These are phyloP conservation scores for Elongisporangium prolatum DNA, from an alignment of 352 stramenopile genomes.

Conservation along the genomic window DNA sequence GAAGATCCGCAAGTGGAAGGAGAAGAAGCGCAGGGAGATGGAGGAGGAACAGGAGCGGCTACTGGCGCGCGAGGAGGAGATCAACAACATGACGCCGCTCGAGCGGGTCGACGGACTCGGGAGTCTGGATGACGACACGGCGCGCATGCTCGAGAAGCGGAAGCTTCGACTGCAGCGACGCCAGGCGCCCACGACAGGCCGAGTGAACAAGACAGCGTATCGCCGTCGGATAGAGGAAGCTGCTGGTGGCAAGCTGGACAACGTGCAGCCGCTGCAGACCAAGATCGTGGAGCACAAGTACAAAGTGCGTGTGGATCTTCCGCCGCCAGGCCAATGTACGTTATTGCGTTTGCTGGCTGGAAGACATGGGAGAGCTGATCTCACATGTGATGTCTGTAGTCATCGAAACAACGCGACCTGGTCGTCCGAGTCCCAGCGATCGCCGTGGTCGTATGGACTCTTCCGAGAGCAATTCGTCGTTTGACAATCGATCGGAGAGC, in stretches of 20 bases:
- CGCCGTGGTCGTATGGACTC: conserved; percentile 22
- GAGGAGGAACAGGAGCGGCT: conserved; percentile 52
- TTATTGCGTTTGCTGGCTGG: conserved; percentile 3
- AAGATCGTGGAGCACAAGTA: conserved; percentile 56
- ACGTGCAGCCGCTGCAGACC: conserved; percentile 60
- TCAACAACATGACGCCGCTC: conserved; percentile 74
- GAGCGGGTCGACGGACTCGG: conserved; percentile 59
- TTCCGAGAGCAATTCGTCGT: conserved; percentile 30
- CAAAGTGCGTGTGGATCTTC: conserved; percentile 67
- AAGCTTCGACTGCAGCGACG: conserved; percentile 61
- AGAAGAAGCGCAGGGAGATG: conserved; percentile 44
- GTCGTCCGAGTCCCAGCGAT: conserved; percentile 14
- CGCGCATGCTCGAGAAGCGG: conserved; percentile 67
- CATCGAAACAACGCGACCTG: conserved; percentile 9
- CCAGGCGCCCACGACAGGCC: conserved; percentile 57
- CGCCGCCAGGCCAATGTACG: conserved; percentile 74
- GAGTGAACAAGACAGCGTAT: conserved; percentile 77
- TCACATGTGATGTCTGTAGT: conserved; percentile 4
- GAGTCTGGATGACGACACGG: conserved; percentile 72
- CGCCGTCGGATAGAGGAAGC: conserved; percentile 69
- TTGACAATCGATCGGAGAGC: conserved; percentile 41
- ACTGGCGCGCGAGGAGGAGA: conserved; percentile 56
- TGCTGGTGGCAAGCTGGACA: conserved; percentile 74
- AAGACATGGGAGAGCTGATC: too few relatives aligned
- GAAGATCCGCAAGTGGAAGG: conserved; percentile 68